Conservation (phyloP, 2,329 filamentous ascomycete species). For the Elsinoe arachidis region DNA sequence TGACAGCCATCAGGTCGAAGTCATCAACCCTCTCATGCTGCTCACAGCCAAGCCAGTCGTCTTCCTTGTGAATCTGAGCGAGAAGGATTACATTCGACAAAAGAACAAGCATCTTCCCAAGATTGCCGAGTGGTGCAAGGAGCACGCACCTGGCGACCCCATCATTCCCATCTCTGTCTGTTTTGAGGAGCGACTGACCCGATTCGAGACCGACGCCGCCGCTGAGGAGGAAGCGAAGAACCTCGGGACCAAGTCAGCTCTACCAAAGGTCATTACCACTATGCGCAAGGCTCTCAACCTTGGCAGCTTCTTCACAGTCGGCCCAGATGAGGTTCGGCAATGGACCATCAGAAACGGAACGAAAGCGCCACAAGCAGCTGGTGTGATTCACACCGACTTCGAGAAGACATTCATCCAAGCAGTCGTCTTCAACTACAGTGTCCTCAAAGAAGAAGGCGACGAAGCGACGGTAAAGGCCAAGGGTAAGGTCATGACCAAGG, state of each 20-base stretch:
- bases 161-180: conserved; percentile 88
- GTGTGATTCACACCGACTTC: conserved; percentile 97
- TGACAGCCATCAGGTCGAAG: conserved; percentile 62
- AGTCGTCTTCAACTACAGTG: conserved; percentile 81
- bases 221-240: conserved; percentile 80
- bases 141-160: conserved; percentile 76
- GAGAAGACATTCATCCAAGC: conserved; percentile 99
- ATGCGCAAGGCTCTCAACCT: conserved; percentile 91
- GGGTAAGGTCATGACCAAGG: conserved; percentile 97
- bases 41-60: conserved; percentile 95
- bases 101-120: conserved; percentile 99
- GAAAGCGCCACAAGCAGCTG: conserved; percentile 94
- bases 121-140: conserved; percentile 92
- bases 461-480: conserved; percentile 84
- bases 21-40: conserved; percentile 93
- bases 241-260: conserved; percentile 73
- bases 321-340: conserved; percentile 91
- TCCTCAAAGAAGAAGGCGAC: conserved; percentile 77
- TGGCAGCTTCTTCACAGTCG: conserved; percentile 94
- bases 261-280: conserved; percentile 83
- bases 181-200: conserved; percentile 85
- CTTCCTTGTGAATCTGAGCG: conserved; percentile 92
- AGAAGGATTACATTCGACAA: conserved; percentile 94
- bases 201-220: conserved; percentile 67
- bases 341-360: conserved; percentile 95